phyloP scores from a whole-genome alignment of 768 basidiomycete genomes.

The Hydnomerulius pinastri region DNA sequence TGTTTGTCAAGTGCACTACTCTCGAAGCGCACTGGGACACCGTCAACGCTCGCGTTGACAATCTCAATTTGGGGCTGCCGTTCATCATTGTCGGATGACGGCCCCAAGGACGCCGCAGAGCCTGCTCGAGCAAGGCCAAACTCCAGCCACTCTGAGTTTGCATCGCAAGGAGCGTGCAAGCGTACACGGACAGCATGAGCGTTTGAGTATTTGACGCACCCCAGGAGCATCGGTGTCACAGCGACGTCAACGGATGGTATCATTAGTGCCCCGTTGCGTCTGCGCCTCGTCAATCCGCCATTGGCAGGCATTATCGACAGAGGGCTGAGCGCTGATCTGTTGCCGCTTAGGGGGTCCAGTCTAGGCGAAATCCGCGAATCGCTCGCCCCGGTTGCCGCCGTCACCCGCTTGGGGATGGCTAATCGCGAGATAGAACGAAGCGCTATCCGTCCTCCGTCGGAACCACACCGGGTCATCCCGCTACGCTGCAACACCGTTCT shows the following conservation, averaged over 20 bases:
- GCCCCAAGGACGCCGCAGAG: slow-evolving; percentile 7
- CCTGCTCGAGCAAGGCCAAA: slow-evolving; percentile 64
- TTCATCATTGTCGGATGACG: slow-evolving; percentile 13
- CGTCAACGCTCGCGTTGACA: slow-evolving; percentile 61
- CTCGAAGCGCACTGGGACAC: slow-evolving; percentile 64
- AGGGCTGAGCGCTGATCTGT: slow-evolving; percentile 13
- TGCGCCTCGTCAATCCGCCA: slow-evolving; percentile 38
- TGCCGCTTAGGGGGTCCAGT: slow-evolving; percentile 22
- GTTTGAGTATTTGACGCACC: slow-evolving; percentile 31
- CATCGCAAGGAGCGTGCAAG: slow-evolving; percentile 56
- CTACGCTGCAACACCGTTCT: slow-evolving; percentile 65
- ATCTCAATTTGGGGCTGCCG: slow-evolving; percentile 47
- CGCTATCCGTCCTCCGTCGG: slow-evolving; percentile 60
- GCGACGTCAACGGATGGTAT: slow-evolving; percentile 58
- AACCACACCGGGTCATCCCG: slow-evolving; percentile 59
- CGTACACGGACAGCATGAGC: slow-evolving; percentile 62
- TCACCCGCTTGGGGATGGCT: slow-evolving; percentile 18
- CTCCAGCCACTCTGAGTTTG: slow-evolving; percentile 74
- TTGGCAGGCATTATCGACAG: slow-evolving; percentile 17
- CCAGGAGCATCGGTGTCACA: slow-evolving; percentile 51
- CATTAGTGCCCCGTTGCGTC: slow-evolving; percentile 57
- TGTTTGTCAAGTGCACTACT: slow-evolving; percentile 43
- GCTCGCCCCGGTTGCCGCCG: slow-evolving; percentile 21
- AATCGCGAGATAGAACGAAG: slow-evolving; percentile 43
- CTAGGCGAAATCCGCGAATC: slow-evolving; percentile 19